Percentiles rank a stretch among this genome's conserved stretches.
Evolutionary conservation across 306 rosid genomes (phyloP).

Genomic region (Clitoria ternatea): DNA sequence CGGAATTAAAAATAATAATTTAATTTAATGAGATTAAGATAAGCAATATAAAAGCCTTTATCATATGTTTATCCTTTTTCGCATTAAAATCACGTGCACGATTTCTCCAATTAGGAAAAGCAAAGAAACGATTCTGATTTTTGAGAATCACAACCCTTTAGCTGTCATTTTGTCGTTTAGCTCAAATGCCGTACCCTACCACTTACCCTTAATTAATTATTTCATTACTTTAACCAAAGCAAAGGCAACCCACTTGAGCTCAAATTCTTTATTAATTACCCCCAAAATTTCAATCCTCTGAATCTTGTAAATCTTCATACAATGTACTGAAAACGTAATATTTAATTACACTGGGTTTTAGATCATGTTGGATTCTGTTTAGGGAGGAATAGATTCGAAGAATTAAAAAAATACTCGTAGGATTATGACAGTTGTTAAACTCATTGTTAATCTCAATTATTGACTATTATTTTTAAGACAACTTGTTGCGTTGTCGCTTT

Average conservation of each 20-base stretch:
- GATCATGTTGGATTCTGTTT: constrained; percentile 24
- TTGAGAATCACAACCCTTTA: background rate
- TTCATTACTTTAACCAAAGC: background rate
- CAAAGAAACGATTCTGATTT: background rate
- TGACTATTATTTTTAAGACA: background rate
- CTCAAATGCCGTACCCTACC: constrained; percentile 8
- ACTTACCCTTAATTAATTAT: constrained; percentile 15
- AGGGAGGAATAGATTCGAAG: constrained; percentile 14
- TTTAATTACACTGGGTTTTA: background rate
- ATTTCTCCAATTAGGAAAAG: background rate
- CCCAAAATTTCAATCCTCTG: background rate
- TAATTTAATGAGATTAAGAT: background rate
- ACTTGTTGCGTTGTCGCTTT: constrained; percentile 24
- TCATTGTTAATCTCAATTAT: background rate
- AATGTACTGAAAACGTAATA: constrained; percentile 9
- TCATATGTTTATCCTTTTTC: background rate
- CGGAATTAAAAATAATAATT: background rate
- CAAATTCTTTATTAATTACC: background rate
- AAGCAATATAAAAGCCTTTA: background rate
- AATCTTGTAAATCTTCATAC: constrained; percentile 30
- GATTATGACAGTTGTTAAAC: constrained; percentile 17
- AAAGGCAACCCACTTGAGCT: constrained; percentile 13
- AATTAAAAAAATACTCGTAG: background rate
- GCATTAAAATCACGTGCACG: constrained; percentile 34
- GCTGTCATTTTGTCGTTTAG: constrained; percentile 17